Evolutionary conservation across 495 filamentous ascomycete species (phyloP), one percentile per base, ranked within the genome.

Genomic region (Bacidia gigantensis): DNA sequence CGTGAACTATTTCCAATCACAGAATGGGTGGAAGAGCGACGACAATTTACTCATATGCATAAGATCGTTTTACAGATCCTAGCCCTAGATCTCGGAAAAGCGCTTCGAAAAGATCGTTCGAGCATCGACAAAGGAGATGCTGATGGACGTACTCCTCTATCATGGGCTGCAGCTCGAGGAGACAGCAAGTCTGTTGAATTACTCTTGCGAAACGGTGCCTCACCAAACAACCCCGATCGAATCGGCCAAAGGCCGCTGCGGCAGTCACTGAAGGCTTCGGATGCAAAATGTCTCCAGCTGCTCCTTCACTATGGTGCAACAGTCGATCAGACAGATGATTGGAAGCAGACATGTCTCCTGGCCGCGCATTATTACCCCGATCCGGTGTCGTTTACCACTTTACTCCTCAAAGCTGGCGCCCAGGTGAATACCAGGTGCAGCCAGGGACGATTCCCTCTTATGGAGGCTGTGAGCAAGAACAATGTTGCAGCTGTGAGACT

Each of bases 171-270:
- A 35, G 42, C 29, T 20, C 43, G 46, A 14, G 54, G 57, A 9
- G 51, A 59, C 24, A n/a, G 21, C 0, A 24, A 35, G 23, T 32
- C 54, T 21, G 43, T 56, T 20, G 21, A 40, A 24, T 25, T 45
- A 18, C 42, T 61, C n/a, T 46, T 59, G 20, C 44, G 46, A 11
- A 46, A 46, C 49, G 59, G 59, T 20, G 59, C 57, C 18, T 35
- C 52, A n/a, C 49, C 57, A 17, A 51, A 47, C 32, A 48, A 47
- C 17, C 25, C 48, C 35, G 21, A 51, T 39, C 24, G 18, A 12
- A 40, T 23, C 18, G 51, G 51, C 17, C 46, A 44, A n/a, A 26
- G 23, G 26, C 18, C 50, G 14, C 39, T 52, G 22, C 50, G 39
- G 21, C 21, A 18, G 11, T 5, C 42, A 23, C 5, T 45, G 42